These are phyloP conservation scores for Vanrija pseudolonga DNA, from an alignment of 1,284 basidiomycete genomes.

Conservation along the genomic window DNA sequence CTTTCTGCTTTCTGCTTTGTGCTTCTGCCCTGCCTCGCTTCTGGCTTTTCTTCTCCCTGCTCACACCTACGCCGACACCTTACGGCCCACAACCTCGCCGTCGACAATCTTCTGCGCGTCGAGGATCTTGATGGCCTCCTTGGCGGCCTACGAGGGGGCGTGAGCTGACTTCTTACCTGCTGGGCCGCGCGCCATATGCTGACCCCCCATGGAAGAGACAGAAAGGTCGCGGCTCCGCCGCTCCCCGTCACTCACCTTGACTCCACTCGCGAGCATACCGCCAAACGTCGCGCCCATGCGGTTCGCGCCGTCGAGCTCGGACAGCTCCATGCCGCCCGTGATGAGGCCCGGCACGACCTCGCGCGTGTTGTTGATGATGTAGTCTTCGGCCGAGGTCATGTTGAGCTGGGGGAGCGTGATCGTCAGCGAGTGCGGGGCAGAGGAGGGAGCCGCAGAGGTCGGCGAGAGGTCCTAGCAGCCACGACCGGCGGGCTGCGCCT, in stretches of 20 bases:
- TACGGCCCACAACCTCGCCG: slow-evolving; percentile 55
- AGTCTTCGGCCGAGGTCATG: slow-evolving; percentile 73
- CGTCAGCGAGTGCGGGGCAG: too few relatives aligned
- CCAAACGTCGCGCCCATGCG: slow-evolving; percentile 62
- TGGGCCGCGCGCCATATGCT: slow-evolving; percentile 44
- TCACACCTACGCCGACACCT: not conserved
- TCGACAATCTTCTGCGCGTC: slow-evolving; percentile 60
- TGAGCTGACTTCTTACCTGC: slow-evolving; percentile 64
- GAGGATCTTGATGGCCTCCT: slow-evolving; percentile 64
- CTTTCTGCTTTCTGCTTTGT: too few relatives aligned
- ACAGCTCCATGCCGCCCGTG: slow-evolving; percentile 52
- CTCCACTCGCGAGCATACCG: not conserved
- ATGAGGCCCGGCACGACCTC: slow-evolving; percentile 76
- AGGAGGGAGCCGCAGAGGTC: not conserved
- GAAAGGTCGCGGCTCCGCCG: too few relatives aligned
- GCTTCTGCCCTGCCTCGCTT: too few relatives aligned
- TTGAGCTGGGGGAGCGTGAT: slow-evolving; percentile 35
- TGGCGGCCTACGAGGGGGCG: slow-evolving; percentile 57
- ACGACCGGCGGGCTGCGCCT: too few relatives aligned
- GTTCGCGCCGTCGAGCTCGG: slow-evolving; percentile 73
- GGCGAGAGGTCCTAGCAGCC: too few relatives aligned
- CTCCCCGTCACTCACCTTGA: slow-evolving; percentile 52
- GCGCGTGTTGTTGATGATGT: slow-evolving; percentile 67
- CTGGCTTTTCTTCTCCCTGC: not conserved
- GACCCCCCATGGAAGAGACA: too few relatives aligned